phyloP scores from a whole-genome alignment of 202 grass and related monocot genomes.

The Panicum virgatum region DNA sequence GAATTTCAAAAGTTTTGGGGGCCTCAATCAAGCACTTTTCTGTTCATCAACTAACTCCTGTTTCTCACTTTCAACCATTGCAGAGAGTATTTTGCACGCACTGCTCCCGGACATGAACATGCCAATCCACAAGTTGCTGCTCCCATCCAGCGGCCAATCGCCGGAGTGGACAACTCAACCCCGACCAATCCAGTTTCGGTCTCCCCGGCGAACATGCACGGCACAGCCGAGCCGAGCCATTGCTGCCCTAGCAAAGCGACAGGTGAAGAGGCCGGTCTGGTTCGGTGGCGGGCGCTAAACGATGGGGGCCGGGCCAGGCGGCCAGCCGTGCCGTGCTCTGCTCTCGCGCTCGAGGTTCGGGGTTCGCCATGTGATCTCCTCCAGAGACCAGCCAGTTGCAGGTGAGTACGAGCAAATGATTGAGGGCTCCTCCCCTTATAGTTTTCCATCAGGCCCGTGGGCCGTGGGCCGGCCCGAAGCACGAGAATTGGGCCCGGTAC shows the following conservation, averaged over 20 bases:
- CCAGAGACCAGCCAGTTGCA: constrained; percentile 26
- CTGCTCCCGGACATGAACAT: constrained; percentile 35
- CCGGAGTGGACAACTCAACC: constrained; percentile 45
- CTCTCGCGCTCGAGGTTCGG: background rate
- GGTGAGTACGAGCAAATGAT: constrained; percentile 47
- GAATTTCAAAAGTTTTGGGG: background rate
- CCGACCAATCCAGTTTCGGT: constrained; percentile 30
- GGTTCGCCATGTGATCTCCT: constrained; percentile 26
- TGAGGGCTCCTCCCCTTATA: constrained; percentile 25
- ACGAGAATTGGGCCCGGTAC: too few relatives aligned
- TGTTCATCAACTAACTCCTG: constrained; percentile 28
- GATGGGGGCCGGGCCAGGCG: background rate
- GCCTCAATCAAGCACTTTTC: background rate
- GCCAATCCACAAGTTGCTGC: constrained; percentile 46
- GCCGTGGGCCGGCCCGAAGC: too few relatives aligned
- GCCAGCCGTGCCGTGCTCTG: background rate
- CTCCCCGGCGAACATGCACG: constrained; percentile 34
- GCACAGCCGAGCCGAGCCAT: constrained; percentile 2
- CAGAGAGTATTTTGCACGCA: background rate
- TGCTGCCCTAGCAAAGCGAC: constrained; percentile 23
- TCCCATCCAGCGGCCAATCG: constrained; percentile 23
- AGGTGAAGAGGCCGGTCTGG: background rate
- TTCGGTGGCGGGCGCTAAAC: constrained; percentile 22
- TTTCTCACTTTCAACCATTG: background rate
- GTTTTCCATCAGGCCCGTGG: too few relatives aligned